Base-by-base conservation (phyloP, 768 basidiomycete genomes). In the Xanthoconium purpureum region DNA sequence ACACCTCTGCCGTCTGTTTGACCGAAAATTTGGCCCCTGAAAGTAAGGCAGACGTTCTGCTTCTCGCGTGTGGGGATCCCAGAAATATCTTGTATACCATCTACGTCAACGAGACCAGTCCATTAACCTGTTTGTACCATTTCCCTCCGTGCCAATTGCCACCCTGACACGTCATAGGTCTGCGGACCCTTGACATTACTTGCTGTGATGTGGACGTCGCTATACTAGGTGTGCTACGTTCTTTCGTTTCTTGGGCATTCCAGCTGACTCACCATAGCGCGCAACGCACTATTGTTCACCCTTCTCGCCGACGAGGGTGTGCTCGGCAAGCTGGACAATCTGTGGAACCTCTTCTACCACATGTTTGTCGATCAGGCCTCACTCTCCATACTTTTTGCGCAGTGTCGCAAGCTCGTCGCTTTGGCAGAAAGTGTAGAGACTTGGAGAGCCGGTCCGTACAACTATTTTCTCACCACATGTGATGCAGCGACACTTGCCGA, bases 41-140 rank as follows among this genome's bases (percentile, higher is more conserved):
- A 52, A 63, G 69, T 38, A 42, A 67, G n/a, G 62, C 65, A 13
- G 53, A 64, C 9, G 1, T 83, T 17, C 72, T 85, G 10, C 74
- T 83, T 10, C 74, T 84, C 20, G 84, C 78, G 11, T 84, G 81
- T 56, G 84, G 83, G 6, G 84, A 85, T 59, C 77, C 78, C 0
- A 70, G 81, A 35, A 78, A 74, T 49, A 75, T 84, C 5, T 59
- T 85, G 20, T 82, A 79, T 58, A 83, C 82, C 2, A 47, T 80
- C 5, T 72, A 63, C 17, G 44, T 42, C 2, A 50, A 71, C 9
- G 58, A 56, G 29, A 50, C 48, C 32, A 44, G 47, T n/a, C 44
- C 60, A 1, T 37, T 28, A 30, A n/a, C 52, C 3, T 12, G 63
- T 63, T 43, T 18, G 65, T 56, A 10, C 39, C 8, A 1, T 45